phyloP scores from a whole-genome alignment of 805 yeast species.

The Cyberlindnera veronae region DNA sequence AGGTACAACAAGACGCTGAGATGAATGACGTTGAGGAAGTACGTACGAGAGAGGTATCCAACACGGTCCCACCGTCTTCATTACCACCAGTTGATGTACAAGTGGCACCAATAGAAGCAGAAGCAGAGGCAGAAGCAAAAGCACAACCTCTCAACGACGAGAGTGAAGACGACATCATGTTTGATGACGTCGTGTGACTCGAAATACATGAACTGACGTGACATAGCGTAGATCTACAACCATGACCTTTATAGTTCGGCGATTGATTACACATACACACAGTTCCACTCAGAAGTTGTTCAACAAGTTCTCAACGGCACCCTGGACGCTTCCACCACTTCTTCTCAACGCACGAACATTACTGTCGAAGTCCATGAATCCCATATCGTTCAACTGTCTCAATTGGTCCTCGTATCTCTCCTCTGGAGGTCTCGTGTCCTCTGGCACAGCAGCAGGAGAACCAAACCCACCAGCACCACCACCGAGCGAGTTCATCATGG shows the following conservation, averaged over 20 bases:
- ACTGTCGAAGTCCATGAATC: slow-evolving; percentile 87
- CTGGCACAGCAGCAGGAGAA: slow-evolving; percentile 19
- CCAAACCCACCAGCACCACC: slow-evolving; percentile 29
- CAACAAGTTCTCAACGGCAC: slow-evolving; percentile 86
- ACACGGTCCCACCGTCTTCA: too few relatives aligned
- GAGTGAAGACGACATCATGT: slow-evolving; percentile 11
- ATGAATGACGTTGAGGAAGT: too few relatives aligned
- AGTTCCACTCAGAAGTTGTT: slow-evolving; percentile 38
- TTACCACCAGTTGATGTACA: too few relatives aligned
- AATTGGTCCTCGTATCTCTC: slow-evolving; percentile 70
- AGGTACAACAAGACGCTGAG: background rate
- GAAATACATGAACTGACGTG: too few relatives aligned
- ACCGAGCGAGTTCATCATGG: slow-evolving; percentile 38
- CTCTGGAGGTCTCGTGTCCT: slow-evolving; percentile 73
- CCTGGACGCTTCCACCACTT: slow-evolving; percentile 96
- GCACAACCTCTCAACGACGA: background rate
- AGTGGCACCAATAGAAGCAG: too few relatives aligned
- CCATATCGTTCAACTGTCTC: slow-evolving; percentile 77
- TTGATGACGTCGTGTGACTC: slow-evolving; percentile 10
- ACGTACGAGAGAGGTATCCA: too few relatives aligned
- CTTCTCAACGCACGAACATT: slow-evolving; percentile 91
- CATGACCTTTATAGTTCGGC: too few relatives aligned
- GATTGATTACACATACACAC: background rate
- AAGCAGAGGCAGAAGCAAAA: background rate
- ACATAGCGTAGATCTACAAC: too few relatives aligned